These are phyloP conservation scores for Xylaria sp. DNA, from an alignment of 2,329 filamentous ascomycete species.

Conservation along the genomic window DNA sequence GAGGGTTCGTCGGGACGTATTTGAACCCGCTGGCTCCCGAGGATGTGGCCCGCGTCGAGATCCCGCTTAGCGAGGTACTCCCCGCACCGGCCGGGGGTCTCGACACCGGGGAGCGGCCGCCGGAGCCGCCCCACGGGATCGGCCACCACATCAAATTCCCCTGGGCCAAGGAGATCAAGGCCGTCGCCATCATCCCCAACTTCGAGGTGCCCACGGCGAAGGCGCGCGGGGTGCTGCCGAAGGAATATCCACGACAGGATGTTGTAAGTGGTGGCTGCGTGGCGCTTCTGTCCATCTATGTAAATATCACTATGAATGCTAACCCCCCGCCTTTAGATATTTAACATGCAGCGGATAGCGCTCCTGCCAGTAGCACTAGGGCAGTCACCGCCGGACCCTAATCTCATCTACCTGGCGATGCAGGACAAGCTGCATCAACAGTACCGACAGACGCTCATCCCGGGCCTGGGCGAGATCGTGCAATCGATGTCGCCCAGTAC, in stretches of 20 bases:
- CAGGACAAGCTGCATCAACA: slow-evolving; percentile 98
- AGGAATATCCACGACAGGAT: slow-evolving; percentile 76
- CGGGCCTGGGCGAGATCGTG: slow-evolving; percentile 87
- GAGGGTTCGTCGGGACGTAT: slow-evolving; percentile 96
- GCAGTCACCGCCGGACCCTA: slow-evolving; percentile 85
- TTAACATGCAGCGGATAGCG: slow-evolving; percentile 93
- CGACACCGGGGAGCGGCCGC: slow-evolving; percentile 85
- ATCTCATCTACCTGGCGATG: slow-evolving; percentile 97
- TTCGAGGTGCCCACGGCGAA: slow-evolving; percentile 96
- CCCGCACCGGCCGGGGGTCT: slow-evolving; percentile 87
- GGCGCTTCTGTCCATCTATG: neutral
- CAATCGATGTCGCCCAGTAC: slow-evolving; percentile 86
- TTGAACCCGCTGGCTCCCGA: slow-evolving; percentile 88
- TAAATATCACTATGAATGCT: slow-evolving; percentile 9
- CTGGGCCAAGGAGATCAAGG: slow-evolving; percentile 95
- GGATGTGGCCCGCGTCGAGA: slow-evolving; percentile 88
- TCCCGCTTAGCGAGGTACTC: slow-evolving; percentile 90
- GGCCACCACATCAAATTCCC: slow-evolving; percentile 95
- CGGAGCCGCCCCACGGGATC: slow-evolving; percentile 87
- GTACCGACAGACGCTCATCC: slow-evolving; percentile 89
- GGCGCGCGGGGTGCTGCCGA: slow-evolving; percentile 82
- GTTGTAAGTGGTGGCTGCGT: slow-evolving; percentile 59
- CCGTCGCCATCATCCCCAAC: slow-evolving; percentile 91
- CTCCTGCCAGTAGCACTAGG: slow-evolving; percentile 88
- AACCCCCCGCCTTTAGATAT: slow-evolving; percentile 55